Evolutionary conservation across 192 early-diverging fungal species (phyloP).

Genomic region (Tieghemiomyces parasiticus): DNA sequence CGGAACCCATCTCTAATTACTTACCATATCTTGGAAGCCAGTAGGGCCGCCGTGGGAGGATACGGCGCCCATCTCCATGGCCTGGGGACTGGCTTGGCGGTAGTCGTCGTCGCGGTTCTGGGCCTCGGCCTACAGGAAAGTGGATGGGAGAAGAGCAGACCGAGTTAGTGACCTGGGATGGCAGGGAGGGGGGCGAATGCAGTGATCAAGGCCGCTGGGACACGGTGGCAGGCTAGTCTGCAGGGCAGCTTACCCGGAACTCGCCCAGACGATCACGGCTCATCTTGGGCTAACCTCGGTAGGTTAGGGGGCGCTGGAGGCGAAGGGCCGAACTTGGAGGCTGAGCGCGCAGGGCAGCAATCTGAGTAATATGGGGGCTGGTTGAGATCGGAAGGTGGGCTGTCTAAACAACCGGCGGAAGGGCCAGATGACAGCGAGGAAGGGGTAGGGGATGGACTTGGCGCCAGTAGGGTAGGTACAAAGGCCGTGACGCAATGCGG

Average conservation of each 20-base stretch:
- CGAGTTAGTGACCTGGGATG: neutral
- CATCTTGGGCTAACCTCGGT: too few relatives aligned
- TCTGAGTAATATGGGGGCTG: too few relatives aligned
- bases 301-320: too few relatives aligned
- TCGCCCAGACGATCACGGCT: conserved; percentile 30
- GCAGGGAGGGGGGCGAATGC: neutral
- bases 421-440: too few relatives aligned
- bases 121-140: neutral
- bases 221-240: neutral
- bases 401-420: too few relatives aligned
- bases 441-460: too few relatives aligned
- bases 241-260: conserved; percentile 21
- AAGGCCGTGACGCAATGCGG: too few relatives aligned
- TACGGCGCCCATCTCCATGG: neutral
- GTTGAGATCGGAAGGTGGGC: too few relatives aligned
- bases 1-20: conserved; percentile 21
- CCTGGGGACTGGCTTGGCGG: neutral
- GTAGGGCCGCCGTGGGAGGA: conserved; percentile 18
- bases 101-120: neutral
- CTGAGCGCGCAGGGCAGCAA: too few relatives aligned
- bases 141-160: neutral
- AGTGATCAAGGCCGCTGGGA: neutral
- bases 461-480: too few relatives aligned
- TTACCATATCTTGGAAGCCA: conserved; percentile 21
- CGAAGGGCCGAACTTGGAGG: too few relatives aligned